Conservation (phyloP, 768 basidiomycete genomes). For the Polyporus arcularius region DNA sequence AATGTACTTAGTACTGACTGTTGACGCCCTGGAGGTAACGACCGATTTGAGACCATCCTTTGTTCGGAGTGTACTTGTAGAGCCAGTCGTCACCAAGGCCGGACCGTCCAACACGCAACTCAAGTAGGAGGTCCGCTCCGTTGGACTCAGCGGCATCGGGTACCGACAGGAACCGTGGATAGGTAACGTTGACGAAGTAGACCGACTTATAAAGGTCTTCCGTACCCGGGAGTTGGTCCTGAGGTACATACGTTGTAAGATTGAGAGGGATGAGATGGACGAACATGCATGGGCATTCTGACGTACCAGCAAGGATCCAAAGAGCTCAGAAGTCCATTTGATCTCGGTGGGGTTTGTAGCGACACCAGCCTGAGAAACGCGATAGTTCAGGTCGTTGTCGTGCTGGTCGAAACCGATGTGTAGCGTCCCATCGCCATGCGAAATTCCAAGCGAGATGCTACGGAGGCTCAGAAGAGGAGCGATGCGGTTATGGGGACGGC, state of each 20-base stretch:
- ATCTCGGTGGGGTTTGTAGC: conserved; percentile 30
- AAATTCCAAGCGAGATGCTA: conserved; percentile 39
- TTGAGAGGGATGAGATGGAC: not conserved
- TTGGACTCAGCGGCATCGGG: conserved; percentile 1
- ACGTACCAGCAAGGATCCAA: conserved; percentile 30
- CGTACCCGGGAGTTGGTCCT: conserved; percentile 38
- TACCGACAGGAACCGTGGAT: conserved; percentile 34
- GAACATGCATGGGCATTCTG: not conserved
- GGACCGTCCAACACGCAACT: conserved; percentile 37
- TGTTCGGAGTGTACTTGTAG: conserved; percentile 33
- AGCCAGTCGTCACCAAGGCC: conserved; percentile 41
- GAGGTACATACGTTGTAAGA: not conserved
- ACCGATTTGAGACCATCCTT: conserved; percentile 34
- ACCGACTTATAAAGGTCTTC: conserved; percentile 31
- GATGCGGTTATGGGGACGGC: not conserved
- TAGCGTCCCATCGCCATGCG: conserved; percentile 37
- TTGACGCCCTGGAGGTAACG: conserved; percentile 39
- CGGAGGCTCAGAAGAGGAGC: not conserved
- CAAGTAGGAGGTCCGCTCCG: conserved; percentile 34
- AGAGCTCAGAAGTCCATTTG: conserved; percentile 29
- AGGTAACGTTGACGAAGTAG: conserved; percentile 39
- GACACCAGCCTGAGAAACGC: conserved; percentile 32
- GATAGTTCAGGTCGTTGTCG: conserved; percentile 37
- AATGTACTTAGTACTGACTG: conserved; percentile 22
- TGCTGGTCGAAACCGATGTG: conserved; percentile 40